Evolutionary conservation across 345 rosid genomes (phyloP), one percentile per base, ranked within the genome.

Genomic region (Salix purpurea): DNA sequence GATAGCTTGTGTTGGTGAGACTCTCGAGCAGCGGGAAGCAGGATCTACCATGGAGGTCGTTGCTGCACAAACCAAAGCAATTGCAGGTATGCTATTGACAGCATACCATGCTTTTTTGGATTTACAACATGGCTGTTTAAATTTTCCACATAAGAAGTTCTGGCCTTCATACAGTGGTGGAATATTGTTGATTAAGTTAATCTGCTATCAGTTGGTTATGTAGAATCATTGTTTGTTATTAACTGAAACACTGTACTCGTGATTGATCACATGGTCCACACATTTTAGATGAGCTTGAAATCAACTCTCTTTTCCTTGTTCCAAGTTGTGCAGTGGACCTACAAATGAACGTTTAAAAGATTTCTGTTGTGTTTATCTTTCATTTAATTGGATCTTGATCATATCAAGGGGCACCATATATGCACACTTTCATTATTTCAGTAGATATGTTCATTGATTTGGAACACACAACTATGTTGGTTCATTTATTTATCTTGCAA

Each of bases 1-100:
- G 62, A 92, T 94, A 74, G 98, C 97, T 79, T 94, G 98, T 80
- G 89, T 92, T 50, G 98, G 97, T 69, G 98, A 94, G 88, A 92
- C 95, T 60, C 92, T 91, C 52, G 97, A 91, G 86, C 92, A 95
- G 81, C 87, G 97, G 6, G 97, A 92, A 84, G 78, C 96, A 42
- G 99, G 96, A 48, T 82, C 92, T 9, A 95, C 97, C 16, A 42
- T 90, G 93, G 93, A 84, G 50, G 94, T 92, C 75, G 99, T 95
- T 80, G 91, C 97, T 78, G 92, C 94, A 68, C 97, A 95, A 88
- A 92, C 92, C 46, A 95, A 91, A 84, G 97, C 99, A 69, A 95
- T 92, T 66, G 94, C 97, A 72, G 97, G 97, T 93, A 85, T 26
- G 19, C 54, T 46, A 26, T 7, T 54, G 24, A 54, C 21, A 3